Percentiles rank a stretch among this genome's conserved stretches.
phyloP scores from a whole-genome alignment of 768 basidiomycete genomes.

The Boletus vinaceobasis region DNA sequence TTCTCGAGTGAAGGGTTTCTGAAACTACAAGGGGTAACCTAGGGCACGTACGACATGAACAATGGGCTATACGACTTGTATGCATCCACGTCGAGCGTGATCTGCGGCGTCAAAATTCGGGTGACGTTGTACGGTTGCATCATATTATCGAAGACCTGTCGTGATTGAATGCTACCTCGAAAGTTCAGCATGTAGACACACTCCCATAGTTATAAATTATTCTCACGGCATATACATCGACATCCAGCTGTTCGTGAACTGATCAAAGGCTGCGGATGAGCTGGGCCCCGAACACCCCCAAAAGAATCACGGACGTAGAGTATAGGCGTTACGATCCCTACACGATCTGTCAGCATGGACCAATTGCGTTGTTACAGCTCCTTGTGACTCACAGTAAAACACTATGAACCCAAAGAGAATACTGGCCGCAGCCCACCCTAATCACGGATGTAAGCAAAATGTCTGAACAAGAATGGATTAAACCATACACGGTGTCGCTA shows the following conservation, averaged over 20 bases:
- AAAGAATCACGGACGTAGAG: conserved; percentile 48
- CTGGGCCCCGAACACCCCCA: conserved; percentile 27
- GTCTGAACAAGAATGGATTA: not conserved
- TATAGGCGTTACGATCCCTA: conserved; percentile 35
- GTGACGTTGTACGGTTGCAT: conserved; percentile 56
- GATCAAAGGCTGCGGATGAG: not conserved
- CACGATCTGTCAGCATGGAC: not conserved
- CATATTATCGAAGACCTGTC: conserved; percentile 59
- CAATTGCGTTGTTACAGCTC: not conserved
- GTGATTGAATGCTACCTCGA: conserved; percentile 50
- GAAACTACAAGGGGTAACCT: not conserved
- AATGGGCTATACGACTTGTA: conserved; percentile 59
- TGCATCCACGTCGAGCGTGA: conserved; percentile 50
- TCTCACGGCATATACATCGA: conserved; percentile 57
- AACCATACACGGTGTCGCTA: conserved; percentile 68
- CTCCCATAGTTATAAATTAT: not conserved
- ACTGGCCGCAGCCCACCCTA: conserved; percentile 77
- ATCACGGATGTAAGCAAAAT: not conserved
- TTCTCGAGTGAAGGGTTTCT: conserved; percentile 2
- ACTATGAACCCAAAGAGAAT: conserved; percentile 61
- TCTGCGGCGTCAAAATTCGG: conserved; percentile 48
- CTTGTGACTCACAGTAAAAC: conserved; percentile 55
- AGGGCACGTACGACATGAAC: conserved; percentile 44
- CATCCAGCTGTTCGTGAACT: conserved; percentile 64
- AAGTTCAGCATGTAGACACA: not conserved